These are phyloP conservation scores for Yamadazyma nakazawae DNA, from an alignment of 805 yeast genomes.

Conservation along the genomic window DNA sequence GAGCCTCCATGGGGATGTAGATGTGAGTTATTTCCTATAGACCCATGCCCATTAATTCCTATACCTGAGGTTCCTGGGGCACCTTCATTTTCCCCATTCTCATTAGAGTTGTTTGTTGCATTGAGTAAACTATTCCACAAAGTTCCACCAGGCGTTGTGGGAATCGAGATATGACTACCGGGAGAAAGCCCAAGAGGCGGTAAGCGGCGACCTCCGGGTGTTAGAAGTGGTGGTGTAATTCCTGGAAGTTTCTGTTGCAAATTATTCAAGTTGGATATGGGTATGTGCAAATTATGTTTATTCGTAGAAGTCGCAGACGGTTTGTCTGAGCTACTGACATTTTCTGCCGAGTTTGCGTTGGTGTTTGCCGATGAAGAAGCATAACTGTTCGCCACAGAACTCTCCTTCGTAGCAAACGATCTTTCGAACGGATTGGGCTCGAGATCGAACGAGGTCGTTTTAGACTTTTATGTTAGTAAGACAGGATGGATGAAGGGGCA, in stretches of 20 bases:
- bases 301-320: conserved; percentile 22
- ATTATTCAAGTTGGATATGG: conserved; percentile 25
- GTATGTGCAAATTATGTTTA: conserved; percentile 32
- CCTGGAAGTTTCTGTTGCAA: conserved; percentile 27
- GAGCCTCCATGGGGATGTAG: conserved; percentile 2
- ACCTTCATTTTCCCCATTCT: neutral
- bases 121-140: conserved; percentile 48
- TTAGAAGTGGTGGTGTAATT: conserved; percentile 47
- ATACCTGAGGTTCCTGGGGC: neutral
- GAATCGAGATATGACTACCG: conserved; percentile 22
- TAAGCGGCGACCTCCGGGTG: conserved; percentile 59
- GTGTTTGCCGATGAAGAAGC: conserved; percentile 4
- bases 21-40: neutral
- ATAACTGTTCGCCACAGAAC: conserved; percentile 4
- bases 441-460: conserved; percentile 54
- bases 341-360: conserved; percentile 3
- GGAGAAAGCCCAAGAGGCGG: conserved; percentile 54
- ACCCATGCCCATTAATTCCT: conserved; percentile 2
- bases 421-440: conserved; percentile 96
- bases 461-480: conserved; percentile 17
- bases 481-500: neutral
- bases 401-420: conserved; percentile 73
- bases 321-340: neutral
- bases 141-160: conserved; percentile 50
- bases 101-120: conserved; percentile 29